Evolutionary conservation across 1,284 basidiomycete genomes (phyloP), one percentile per base, ranked within the genome.

Genomic region (Malassezia furfur): DNA sequence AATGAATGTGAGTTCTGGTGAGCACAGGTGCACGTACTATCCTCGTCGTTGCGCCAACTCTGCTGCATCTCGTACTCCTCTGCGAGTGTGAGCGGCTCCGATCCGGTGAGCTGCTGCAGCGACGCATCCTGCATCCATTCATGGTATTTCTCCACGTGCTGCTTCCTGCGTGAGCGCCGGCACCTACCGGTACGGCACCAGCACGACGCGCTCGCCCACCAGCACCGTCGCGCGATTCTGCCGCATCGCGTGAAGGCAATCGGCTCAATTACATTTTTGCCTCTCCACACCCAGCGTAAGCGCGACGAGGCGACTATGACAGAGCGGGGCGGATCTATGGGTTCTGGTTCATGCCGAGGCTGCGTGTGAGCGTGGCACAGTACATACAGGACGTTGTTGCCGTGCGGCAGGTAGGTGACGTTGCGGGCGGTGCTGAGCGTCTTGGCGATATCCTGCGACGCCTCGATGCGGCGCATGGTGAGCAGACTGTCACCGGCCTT

Each of bases 401-500:
- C 68, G 38, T 70, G 70, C 14, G 78, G 78, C 10, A 78, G 64
- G 62, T 78, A 78, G 11, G 77, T 77, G 52, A 78, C 77, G 56
- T 78, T 78, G 48, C 75, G 65, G 9, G 70, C 67, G 37, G 52
- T 59, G 44, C 72, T 66, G 41, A 79, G 64, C n/a, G 78, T 78
- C 14, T 65, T 64, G 9, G 78, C 91, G 68, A 99, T 96, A 56
- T 93, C 91, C 79, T 96, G 91, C 80, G 87, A 87, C 39, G 94
- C 89, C 79, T 99, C 94, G 70, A 99, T 98, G 78, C 91, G 89
- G 68, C 91, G 82, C 76, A 99, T 84, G 59, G 90, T 86, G 53
- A 99, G 83, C 77, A 96, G 89, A 36, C 89, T 93, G 71, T 96
- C 91, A 17, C 93, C 94, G 2, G 91, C 91, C 79, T 86, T 88